Evolutionary conservation across 495 filamentous ascomycete genomes (phyloP).

Genomic region (Neurospora sp.): DNA sequence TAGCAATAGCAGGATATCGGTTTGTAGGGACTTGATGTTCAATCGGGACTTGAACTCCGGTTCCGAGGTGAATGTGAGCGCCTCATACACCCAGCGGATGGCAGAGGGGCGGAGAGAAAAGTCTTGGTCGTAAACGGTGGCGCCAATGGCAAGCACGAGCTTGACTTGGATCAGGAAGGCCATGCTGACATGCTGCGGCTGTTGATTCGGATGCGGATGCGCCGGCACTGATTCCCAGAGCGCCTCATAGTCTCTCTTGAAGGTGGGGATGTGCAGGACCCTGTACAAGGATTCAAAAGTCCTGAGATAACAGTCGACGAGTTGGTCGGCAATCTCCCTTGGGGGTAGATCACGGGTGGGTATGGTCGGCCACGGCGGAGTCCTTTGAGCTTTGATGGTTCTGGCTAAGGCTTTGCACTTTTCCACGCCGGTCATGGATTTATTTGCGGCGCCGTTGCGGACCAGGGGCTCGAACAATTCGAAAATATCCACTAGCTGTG

Average conservation of each 20-base stretch:
- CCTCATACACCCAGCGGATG: conserved; percentile 17
- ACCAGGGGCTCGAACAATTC: background rate
- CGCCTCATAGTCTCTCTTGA: conserved; percentile 29
- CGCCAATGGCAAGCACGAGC: conserved; percentile 18
- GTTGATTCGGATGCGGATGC: background rate
- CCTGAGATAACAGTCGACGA: conserved; percentile 37
- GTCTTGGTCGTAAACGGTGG: conserved; percentile 8
- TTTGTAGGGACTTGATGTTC: conserved; percentile 9
- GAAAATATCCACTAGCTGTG: conserved; percentile 22
- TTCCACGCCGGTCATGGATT: background rate
- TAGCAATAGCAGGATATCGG: conserved; percentile 10
- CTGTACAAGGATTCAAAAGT: conserved; percentile 40
- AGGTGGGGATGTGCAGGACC: conserved; percentile 48
- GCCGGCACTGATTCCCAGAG: conserved; percentile 18
- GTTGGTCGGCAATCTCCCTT: conserved; percentile 34
- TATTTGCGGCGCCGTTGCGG: background rate
- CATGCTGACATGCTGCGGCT: background rate
- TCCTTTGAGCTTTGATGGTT: conserved; percentile 10
- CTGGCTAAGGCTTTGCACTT: conserved; percentile 23
- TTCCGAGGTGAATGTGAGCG: conserved; percentile 11
- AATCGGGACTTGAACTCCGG: conserved; percentile 15
- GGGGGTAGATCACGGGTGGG: conserved; percentile 27
- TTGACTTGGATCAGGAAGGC: conserved; percentile 14
- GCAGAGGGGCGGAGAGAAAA: conserved; percentile 15
- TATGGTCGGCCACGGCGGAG: conserved; percentile 8